Base-by-base conservation (phyloP, 2,329 filamentous ascomycete species). In the Fusarium oligoseptatum region DNA sequence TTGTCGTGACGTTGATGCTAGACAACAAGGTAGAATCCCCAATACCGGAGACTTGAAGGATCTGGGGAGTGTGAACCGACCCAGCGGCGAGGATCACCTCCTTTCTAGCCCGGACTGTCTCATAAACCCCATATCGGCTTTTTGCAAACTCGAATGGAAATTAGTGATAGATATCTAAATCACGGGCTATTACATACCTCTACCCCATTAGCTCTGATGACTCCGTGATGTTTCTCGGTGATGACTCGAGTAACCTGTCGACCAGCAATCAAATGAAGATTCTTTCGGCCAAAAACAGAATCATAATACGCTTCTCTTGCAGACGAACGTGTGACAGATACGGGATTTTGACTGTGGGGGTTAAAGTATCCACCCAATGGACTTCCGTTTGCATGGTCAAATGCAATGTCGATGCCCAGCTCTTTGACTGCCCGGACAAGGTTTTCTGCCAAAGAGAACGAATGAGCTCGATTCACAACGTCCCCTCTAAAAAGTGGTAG, bases 11-110 rank as follows among this genome's bases (percentile, higher is more conserved):
- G 0, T 79, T 79, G 17, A 85, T 78, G 6, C 72, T 71, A 0
- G 79, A 61, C 7, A 90, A 75, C 1, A 84, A 72, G 3, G 78
- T 74, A 14, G 76, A 72, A 6, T 82, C 79, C 0, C 88, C 88
- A 9, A 89, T 83, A 1, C 87, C 87, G n/a, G 86, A 88, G 3
- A 87, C 79, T 71, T 88, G 84, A 0, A 89, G 81, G 5, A 89
- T 77, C 57, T 87, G 83, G 37, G 81, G 86, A 20, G 80, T 87
- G 72, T 83, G 80, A 8, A 84, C 41, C 2, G 82, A 78, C 2
- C 86, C 86, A 4, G 85, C 84, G 0, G 83, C 81, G 6, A 87
- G 65, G 15, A 87, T 79, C 5, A 85, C 82, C 56, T 87, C 85
- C 50, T 82, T 83, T 11, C 60, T 74, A 1, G 71, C 78, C 10